phyloP scores from a whole-genome alignment of 2,329 filamentous ascomycete species.

The Colletotrichum tropicicola region DNA sequence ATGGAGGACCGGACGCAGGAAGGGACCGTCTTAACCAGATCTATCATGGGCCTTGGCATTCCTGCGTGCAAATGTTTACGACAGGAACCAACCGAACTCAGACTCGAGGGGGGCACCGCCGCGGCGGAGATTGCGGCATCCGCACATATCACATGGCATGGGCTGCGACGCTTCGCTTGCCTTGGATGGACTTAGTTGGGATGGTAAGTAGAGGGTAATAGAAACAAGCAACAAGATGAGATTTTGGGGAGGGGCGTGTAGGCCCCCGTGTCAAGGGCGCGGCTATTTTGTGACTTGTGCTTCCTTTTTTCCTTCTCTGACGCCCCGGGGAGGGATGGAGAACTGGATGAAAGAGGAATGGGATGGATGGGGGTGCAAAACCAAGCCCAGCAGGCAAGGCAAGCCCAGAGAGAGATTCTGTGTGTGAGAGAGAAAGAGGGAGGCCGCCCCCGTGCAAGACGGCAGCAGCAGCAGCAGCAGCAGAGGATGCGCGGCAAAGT shows the following conservation, averaged over 20 bases:
- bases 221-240: conserved; percentile 3
- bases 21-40: neutral
- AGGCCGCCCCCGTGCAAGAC: neutral
- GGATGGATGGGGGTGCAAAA: neutral
- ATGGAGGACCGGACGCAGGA: neutral
- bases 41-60: conserved; percentile 24
- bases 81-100: neutral
- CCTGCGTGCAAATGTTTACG: neutral
- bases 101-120: neutral
- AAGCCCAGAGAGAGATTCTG: conserved; percentile 9
- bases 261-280: no score
- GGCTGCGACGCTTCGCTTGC: conserved; percentile 23
- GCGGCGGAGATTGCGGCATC: conserved; percentile 23
- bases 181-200: conserved; percentile 5
- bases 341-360: neutral
- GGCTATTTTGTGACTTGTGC: no score
- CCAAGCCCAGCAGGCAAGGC: neutral
- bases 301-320: no score
- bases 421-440: neutral
- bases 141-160: conserved; percentile 28
- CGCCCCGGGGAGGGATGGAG: no score
- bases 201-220: conserved; percentile 6
- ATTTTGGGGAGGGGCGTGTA: no score
- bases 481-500: neutral
- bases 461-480: neutral